Base-by-base conservation (phyloP, 2,329 filamentous ascomycete species). In the Amauroascus verrucosus region DNA sequence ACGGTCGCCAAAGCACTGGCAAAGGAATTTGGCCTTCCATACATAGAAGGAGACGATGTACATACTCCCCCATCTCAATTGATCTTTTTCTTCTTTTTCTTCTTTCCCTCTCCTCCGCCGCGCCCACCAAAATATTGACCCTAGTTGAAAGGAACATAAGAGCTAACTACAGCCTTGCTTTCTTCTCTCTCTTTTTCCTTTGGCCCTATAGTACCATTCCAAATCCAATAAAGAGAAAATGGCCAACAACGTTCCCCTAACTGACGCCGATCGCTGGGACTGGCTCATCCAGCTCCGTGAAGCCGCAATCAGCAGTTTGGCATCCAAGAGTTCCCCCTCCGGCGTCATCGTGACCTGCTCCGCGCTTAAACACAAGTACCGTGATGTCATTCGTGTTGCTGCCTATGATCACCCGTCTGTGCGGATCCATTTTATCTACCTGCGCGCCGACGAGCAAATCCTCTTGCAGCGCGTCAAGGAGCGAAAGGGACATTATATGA, bases 261-360 rank as follows among this genome's bases (percentile, higher is more conserved):
- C 86, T 53, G 93, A 98, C 66, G 84, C 83, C 56, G 93, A 98
- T 72, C 85, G 93, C 59, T 97, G 93, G 93, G 91, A 96, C 74
- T 98, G 93, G 93, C 82, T 98, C 58, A 87, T 85, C 45, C 76
- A 77, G 11, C 77, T 93, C 13, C 85, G 87, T 58, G 80, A 88
- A 59, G 84, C 72, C 37, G 73, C 74, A 38, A 67, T 78, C 54
- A 77, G 77, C 1, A 75, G 76, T 20, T 81, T 73, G 26, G 67
- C 66, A 9, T 64, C 67, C 6, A 64, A 63, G 13, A 59, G 63
- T 28, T 40, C 56, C 2, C 76, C 79, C 16, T 72, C 78, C 28
- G 85, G 88, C 47, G 93, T 96, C n/a, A 87, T 98, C 48, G 80
- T 98, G 56, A 95, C 93, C 51, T 98, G 93, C 77, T 95, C 88